Evolutionary conservation across 192 early-diverging fungal species (phyloP), one percentile per base, ranked within the genome.

Genomic region (Coemansia sp.): DNA sequence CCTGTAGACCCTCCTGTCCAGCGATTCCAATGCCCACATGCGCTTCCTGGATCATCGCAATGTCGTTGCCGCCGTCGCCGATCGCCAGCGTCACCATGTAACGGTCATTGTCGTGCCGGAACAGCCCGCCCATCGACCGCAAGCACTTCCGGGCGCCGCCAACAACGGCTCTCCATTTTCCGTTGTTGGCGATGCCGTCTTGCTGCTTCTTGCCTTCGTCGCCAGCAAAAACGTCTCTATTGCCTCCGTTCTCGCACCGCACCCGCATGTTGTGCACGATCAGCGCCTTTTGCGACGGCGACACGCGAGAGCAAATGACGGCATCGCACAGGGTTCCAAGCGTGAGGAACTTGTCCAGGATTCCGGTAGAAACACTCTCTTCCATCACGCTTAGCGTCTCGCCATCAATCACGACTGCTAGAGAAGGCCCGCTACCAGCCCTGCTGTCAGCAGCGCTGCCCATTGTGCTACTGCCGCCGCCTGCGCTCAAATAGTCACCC

Each of bases 1-100:
- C 95, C 63, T 93, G 92, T 64, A 93, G 68, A 6, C 94, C 94
- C 72, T 97, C 95, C 50, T 85, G 83, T 2, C 95, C 95, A 0
- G 93, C 87, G 42, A 97, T 96, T 14, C 95, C 95, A 36, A 97
- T 89, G 12, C 95, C 95, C 29, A 96, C 90, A 59, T 97, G 88
- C 11, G 95, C 93, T 66, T 91, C 91, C 66, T 96, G 91, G 64
- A 97, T 94, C 95, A 97, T 97, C 20, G 91, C 89, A 85, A 96
- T 91, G 61, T 97, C 95, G 68, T 97, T 97, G 55, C 92, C 95
- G 16, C 95, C 95, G 51, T 97, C 95, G 36, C 95, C 95, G 52
- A 97, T 93, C 11, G 91, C 91, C 45, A 93, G 68, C 22, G 91
- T 93, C 17, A 82, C 80, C 71, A 71, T 71, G 61, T 64, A 82